phyloP scores from a whole-genome alignment of 2,329 filamentous ascomycete species.

The Fusarium phyllophilum region DNA sequence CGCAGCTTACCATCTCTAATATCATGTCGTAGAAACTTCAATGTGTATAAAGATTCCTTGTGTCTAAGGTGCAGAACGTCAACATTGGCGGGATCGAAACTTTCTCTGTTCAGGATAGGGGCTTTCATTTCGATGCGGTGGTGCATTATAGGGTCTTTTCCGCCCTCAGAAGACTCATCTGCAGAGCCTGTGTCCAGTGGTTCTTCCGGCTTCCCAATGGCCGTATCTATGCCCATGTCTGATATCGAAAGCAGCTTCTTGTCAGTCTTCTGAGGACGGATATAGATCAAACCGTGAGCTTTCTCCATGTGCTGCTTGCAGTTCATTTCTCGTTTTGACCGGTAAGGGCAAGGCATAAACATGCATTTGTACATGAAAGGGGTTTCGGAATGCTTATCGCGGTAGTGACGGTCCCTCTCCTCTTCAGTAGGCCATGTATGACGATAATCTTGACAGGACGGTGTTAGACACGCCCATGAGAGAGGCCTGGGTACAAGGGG shows the following conservation, averaged over 20 bases:
- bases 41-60: too few species aligned
- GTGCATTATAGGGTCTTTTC: accelerated
- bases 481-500: too few species aligned
- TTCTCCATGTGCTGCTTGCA: slow-evolving; percentile 99
- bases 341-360: slow-evolving; percentile 86
- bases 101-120: accelerated
- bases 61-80: neutral
- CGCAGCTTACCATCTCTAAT: neutral
- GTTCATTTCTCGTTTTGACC: slow-evolving; percentile 93
- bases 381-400: slow-evolving; percentile 88
- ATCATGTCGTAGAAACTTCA: accelerated
- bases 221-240: accelerated
- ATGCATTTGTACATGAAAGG: slow-evolving; percentile 85
- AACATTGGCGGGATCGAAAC: accelerated
- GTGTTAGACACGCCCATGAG: too few species aligned
- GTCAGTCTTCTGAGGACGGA: slow-evolving; percentile 90
- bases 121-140: accelerated
- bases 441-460: too few species aligned
- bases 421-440: too few species aligned
- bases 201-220: accelerated
- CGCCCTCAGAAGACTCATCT: accelerated
- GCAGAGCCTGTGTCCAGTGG: accelerated
- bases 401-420: slow-evolving; percentile 92
- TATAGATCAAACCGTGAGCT: slow-evolving; percentile 86
- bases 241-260: slow-evolving; percentile 60